These are phyloP conservation scores for Lentinula lateritia DNA, from an alignment of 768 basidiomycete species.

Conservation along the genomic window DNA sequence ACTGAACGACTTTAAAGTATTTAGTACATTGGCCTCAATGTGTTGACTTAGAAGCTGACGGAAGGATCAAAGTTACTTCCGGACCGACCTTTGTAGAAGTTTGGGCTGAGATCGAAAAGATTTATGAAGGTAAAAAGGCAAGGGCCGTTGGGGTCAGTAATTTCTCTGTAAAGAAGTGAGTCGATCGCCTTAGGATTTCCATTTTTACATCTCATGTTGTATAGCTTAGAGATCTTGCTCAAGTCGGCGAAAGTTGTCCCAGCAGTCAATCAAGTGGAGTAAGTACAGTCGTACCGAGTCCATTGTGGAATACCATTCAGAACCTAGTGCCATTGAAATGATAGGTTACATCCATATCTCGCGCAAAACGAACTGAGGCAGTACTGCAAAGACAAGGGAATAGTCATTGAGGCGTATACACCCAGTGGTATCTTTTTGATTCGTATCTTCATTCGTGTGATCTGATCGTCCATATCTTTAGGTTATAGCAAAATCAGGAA, in stretches of 20 bases:
- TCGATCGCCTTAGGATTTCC: neutral
- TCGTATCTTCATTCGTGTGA: neutral
- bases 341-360: constrained; percentile 19
- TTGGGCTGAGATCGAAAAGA: constrained; percentile 48
- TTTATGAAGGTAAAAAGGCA: constrained; percentile 39
- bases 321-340: neutral
- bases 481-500: constrained; percentile 38
- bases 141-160: constrained; percentile 56
- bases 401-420: constrained; percentile 32
- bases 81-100: constrained; percentile 32
- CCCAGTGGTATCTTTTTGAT: constrained; percentile 12
- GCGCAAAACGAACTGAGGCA: constrained; percentile 25
- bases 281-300: neutral
- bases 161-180: constrained; percentile 52
- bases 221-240: constrained; percentile 12
- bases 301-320: neutral
- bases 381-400: constrained; percentile 26
- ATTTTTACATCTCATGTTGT: neutral
- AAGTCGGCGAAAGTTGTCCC: constrained; percentile 18
- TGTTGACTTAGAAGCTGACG: constrained; percentile 26
- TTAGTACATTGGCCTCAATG: constrained; percentile 48
- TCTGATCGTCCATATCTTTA: constrained; percentile 9
- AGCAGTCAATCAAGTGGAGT: constrained; percentile 27
- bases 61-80: constrained; percentile 25
- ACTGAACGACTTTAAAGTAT: constrained; percentile 25